Evolutionary conservation across 1,284 basidiomycete species (phyloP).

Genomic region (Moniliella sp.): DNA sequence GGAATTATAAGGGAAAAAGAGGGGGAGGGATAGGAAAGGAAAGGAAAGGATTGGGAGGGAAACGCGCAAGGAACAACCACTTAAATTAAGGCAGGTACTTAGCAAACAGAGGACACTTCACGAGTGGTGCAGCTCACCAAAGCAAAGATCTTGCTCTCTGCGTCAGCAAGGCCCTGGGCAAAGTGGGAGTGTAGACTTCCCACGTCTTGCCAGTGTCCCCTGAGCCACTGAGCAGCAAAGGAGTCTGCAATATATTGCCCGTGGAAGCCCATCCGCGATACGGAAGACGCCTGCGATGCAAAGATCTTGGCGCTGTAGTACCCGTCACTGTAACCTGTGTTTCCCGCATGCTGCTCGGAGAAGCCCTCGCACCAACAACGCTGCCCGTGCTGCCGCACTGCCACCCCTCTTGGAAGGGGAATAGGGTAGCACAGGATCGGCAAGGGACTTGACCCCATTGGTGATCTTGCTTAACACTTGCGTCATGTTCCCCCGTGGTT

Average conservation of each 20-base stretch:
- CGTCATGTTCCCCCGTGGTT: too few relatives aligned
- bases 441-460: conserved; percentile 2
- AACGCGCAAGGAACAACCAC: too few relatives aligned
- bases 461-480: background rate
- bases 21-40: too few relatives aligned
- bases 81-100: too few relatives aligned
- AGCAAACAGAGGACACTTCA: too few relatives aligned
- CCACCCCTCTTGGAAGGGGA: background rate
- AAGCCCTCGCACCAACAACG: background rate
- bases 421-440: conserved; percentile 2
- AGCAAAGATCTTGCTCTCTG: too few relatives aligned
- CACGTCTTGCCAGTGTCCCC: too few relatives aligned
- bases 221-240: conserved; percentile 7
- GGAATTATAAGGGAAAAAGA: too few relatives aligned
- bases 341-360: conserved; percentile 1
- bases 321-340: conserved; percentile 45
- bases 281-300: conserved; percentile 36
- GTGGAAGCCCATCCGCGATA: conserved; percentile 46
- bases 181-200: too few relatives aligned
- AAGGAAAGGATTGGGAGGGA: too few relatives aligned
- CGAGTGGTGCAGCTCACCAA: too few relatives aligned
- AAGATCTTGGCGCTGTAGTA: conserved; percentile 46
- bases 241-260: conserved; percentile 45
- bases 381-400: background rate
- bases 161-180: too few relatives aligned